These are phyloP conservation scores for Puccinellia tenuiflora DNA, from an alignment of 176 grass and related monocot species.

Conservation along the genomic window DNA sequence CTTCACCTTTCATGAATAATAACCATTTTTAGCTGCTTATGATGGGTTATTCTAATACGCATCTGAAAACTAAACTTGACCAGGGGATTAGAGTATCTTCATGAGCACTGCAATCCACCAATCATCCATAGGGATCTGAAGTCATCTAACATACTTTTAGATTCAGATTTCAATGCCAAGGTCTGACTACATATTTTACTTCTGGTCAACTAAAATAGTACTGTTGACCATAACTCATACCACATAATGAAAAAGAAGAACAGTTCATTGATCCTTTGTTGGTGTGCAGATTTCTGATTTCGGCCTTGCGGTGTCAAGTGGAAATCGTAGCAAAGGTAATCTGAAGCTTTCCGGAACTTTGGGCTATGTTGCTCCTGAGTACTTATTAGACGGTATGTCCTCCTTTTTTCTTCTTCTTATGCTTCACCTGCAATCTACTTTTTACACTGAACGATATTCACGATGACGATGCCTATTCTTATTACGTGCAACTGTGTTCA, in stretches of 20 bases:
- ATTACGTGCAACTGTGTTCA: constrained; percentile 15
- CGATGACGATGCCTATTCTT: not conserved
- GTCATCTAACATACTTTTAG: constrained; percentile 94
- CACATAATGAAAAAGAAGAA: not conserved
- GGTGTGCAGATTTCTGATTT: constrained; percentile 87
- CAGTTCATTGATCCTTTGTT: not conserved
- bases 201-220: constrained; percentile 17
- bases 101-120: constrained; percentile 80
- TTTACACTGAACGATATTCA: not conserved
- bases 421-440: not conserved
- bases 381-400: constrained; percentile 72
- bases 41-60: constrained; percentile 23
- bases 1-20: not conserved
- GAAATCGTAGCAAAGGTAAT: constrained; percentile 65
- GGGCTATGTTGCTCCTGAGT: constrained; percentile 93
- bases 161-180: constrained; percentile 89
- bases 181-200: constrained; percentile 35
- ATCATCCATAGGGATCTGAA: constrained; percentile 98
- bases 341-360: constrained; percentile 78
- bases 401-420: not conserved
- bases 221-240: not conserved
- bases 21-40: not conserved
- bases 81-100: constrained; percentile 97
- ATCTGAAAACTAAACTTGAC: constrained; percentile 29
- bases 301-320: constrained; percentile 66